Percentiles rank a stretch among this genome's conserved stretches.
These are phyloP conservation scores for Neospora caninum DNA, from an alignment of 169 alveolate genomes.

Conservation along the genomic window DNA sequence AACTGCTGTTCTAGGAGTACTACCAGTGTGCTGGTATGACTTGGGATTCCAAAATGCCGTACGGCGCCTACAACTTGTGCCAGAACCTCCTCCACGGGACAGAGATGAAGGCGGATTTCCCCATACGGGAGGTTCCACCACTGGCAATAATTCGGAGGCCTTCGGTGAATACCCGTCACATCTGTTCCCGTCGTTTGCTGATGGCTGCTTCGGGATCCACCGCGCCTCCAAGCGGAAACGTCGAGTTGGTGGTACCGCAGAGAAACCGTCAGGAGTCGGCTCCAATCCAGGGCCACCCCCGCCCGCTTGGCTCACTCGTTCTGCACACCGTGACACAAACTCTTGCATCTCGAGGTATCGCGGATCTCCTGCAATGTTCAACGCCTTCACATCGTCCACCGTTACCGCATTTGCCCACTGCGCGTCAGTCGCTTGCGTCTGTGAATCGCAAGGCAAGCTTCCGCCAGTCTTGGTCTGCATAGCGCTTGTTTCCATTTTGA, in stretches of 20 bases:
- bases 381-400: neutral
- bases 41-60: neutral
- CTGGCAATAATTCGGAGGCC: too few species aligned
- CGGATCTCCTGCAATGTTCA: neutral
- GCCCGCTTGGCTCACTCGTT: neutral
- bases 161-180: too few species aligned
- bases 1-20: neutral
- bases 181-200: neutral
- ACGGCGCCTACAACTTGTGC: neutral
- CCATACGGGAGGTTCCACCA: neutral
- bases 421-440: neutral
- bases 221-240: neutral
- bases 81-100: neutral
- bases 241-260: neutral
- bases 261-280: neutral
- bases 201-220: neutral
- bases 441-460: neutral
- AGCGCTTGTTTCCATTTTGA: neutral
- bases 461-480: neutral
- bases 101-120: neutral
- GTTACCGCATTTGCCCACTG: neutral
- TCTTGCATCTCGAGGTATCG: conserved; percentile 11
- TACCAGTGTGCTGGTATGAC: neutral
- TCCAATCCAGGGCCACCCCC: neutral
- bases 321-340: neutral